Evolutionary conservation across 257 asterid species (phyloP).

Genomic region (Echites panduratus): DNA sequence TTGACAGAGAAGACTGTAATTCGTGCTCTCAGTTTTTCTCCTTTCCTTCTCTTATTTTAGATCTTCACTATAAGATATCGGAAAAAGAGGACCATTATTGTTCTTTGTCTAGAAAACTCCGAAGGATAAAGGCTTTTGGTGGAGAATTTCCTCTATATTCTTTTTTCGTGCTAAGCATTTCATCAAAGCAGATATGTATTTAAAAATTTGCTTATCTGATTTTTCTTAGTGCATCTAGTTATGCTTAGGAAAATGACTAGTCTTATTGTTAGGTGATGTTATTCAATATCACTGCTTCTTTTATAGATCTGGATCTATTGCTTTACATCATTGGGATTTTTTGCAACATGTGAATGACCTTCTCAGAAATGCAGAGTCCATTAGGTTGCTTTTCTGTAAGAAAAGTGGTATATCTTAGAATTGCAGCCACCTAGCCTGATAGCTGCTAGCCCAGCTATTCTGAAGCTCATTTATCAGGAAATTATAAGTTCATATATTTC

Average conservation of each 20-base stretch:
- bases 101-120: not conserved
- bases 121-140: not conserved
- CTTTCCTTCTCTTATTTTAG: not conserved
- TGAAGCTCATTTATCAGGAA: not conserved
- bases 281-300: not conserved
- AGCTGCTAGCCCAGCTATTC: not conserved
- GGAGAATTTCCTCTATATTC: not conserved
- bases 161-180: not conserved
- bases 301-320: not conserved
- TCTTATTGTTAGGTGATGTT: not conserved
- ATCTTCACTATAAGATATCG: not conserved
- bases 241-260: not conserved
- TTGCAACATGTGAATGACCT: not conserved
- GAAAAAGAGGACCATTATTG: not conserved
- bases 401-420: not conserved
- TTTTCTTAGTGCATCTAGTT: not conserved
- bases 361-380: not conserved
- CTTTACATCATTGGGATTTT: not conserved
- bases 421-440: not conserved
- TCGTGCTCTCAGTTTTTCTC: not conserved
- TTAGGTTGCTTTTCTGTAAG: not conserved
- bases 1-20: not conserved
- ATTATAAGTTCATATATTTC: not conserved
- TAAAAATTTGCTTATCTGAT: not conserved
- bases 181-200: not conserved